phyloP scores from a whole-genome alignment of 2,329 filamentous ascomycete genomes.

The Bimuria novae-zelandiae region DNA sequence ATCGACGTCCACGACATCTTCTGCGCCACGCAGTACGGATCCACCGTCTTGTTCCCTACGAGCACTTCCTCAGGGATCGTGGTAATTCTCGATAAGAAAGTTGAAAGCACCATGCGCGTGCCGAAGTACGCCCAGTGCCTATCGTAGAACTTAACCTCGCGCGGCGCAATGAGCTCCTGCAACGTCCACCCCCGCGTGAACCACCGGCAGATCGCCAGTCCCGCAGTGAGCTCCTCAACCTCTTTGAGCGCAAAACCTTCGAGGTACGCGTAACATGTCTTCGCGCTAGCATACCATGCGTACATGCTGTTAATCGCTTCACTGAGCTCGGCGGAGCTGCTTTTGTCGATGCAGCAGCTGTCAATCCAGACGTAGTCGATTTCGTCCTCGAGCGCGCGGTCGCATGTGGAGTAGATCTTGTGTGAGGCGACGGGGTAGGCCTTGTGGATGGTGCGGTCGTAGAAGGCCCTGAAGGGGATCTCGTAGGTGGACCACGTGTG shows the following conservation, averaged over 20 bases:
- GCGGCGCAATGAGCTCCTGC: constrained; percentile 15
- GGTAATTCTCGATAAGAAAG: neutral
- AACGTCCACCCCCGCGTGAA: constrained; percentile 17
- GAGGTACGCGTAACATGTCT: constrained; percentile 13
- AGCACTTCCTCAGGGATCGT: neutral
- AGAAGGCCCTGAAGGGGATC: constrained; percentile 6
- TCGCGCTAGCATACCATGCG: constrained; percentile 12
- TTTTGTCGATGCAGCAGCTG: constrained; percentile 20
- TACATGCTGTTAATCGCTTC: constrained; percentile 12
- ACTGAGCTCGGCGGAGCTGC: constrained; percentile 6
- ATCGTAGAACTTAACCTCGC: constrained; percentile 10
- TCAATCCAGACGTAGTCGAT: constrained; percentile 9
- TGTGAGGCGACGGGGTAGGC: neutral
- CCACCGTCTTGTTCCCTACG: neutral
- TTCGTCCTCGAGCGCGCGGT: neutral
- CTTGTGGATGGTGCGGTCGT: neutral
- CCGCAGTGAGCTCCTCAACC: neutral
- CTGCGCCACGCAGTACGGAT: neutral
- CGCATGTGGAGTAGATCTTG: constrained; percentile 5
- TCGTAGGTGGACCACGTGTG: constrained; percentile 13
- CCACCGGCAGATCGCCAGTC: constrained; percentile 5
- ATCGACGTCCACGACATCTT: constrained; percentile 15
- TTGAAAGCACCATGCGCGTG: neutral
- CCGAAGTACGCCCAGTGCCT: constrained; percentile 5
- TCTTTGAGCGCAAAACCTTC: constrained; percentile 5